Evolutionary conservation across 2,329 filamentous ascomycete genomes (phyloP).

Genomic region (Cladosporium sp.): DNA sequence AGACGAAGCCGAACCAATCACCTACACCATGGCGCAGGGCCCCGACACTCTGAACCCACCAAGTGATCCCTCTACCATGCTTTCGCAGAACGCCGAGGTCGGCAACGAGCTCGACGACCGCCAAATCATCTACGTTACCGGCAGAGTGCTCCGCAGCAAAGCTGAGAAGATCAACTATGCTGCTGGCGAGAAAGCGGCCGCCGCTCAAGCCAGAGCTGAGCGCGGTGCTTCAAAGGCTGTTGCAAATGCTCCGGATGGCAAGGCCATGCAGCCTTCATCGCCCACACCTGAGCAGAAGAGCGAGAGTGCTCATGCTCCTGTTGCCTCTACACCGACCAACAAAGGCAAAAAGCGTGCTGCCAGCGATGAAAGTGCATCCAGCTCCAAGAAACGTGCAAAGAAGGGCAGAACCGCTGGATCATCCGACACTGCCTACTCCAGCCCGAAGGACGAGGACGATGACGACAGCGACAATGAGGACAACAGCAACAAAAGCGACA

Average conservation of each 20-base stretch:
- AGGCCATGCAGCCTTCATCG: too few relatives aligned
- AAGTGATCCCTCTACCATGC: neutral
- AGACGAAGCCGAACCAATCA: neutral
- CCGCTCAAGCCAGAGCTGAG: neutral
- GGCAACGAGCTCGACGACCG: neutral
- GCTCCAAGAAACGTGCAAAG: neutral
- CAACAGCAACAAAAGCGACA: neutral
- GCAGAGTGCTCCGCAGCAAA: constrained; percentile 2
- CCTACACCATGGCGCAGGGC: neutral
- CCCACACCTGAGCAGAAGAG: too few relatives aligned
- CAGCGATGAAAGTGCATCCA: too few relatives aligned
- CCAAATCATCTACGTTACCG: neutral
- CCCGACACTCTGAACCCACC: neutral
- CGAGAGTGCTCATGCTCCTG: too few relatives aligned
- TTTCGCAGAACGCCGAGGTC: neutral
- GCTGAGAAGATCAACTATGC: neutral
- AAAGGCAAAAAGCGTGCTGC: too few relatives aligned
- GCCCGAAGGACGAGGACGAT: neutral
- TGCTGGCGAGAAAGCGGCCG: neutral
- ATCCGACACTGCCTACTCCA: neutral
- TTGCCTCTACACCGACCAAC: too few relatives aligned
- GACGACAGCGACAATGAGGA: neutral
- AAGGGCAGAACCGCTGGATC: too few relatives aligned
- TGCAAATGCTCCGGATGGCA: too few relatives aligned
- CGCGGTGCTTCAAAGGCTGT: too few relatives aligned